These are phyloP conservation scores for Sclerotinia glacialis DNA, from an alignment of 2,329 filamentous ascomycete species.

Conservation along the genomic window DNA sequence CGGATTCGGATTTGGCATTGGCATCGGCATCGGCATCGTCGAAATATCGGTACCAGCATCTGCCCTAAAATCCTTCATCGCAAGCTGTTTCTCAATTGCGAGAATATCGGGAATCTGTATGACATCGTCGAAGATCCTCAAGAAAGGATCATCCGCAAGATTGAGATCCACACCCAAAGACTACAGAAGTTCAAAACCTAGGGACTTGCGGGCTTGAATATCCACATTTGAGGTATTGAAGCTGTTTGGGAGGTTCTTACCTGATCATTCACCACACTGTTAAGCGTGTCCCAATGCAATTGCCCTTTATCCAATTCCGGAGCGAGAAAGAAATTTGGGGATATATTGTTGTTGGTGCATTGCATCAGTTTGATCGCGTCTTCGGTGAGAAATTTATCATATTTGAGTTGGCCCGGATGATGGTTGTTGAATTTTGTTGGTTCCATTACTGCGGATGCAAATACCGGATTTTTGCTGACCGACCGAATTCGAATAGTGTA, in stretches of 20 bases:
- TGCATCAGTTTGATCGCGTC: background rate
- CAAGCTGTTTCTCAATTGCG: background rate
- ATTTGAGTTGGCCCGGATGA: background rate
- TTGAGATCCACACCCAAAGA: background rate
- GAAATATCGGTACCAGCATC: too few species aligned
- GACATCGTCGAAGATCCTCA: background rate
- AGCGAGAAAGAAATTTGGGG: background rate
- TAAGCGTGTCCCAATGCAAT: background rate
- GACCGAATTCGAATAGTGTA: background rate
- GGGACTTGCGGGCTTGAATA: background rate
- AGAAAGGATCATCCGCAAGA: background rate
- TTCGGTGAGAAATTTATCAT: background rate
- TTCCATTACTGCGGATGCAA: background rate
- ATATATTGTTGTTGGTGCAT: background rate
- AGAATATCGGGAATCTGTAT: background rate
- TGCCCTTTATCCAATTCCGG: background rate
- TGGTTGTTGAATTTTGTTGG: background rate
- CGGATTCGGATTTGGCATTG: background rate
- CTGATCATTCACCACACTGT: background rate
- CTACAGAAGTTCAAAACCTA: conserved; percentile 2
- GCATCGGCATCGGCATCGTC: too few species aligned
- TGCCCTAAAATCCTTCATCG: background rate
- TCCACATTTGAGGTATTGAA: background rate
- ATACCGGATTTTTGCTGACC: background rate
- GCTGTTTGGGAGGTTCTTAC: background rate